Evolutionary conservation across 305 asterid genomes (phyloP).

Genomic region (Solanum aculeatissimum): DNA sequence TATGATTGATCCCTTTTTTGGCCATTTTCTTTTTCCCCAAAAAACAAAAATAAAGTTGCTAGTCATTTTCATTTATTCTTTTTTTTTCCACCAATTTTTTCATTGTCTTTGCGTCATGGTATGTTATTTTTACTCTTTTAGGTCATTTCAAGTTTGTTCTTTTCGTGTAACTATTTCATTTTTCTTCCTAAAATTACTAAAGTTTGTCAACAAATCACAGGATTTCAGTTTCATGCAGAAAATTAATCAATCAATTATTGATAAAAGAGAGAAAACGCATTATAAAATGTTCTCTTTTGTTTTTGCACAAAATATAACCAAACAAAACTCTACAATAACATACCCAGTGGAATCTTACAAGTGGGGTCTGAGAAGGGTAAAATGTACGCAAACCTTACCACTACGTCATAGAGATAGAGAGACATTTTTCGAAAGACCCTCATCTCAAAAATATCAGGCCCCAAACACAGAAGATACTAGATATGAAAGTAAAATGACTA

Average conservation of each 20-base stretch:
- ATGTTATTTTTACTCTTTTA: not conserved
- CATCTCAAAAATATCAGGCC: too few relatives aligned
- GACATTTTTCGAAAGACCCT: too few relatives aligned
- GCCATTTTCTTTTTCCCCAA: not conserved
- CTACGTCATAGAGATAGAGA: too few relatives aligned
- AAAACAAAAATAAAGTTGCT: not conserved
- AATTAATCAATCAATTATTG: not conserved
- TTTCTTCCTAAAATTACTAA: not conserved
- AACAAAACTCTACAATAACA: too few relatives aligned
- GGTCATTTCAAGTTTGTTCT: not conserved
- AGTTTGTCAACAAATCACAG: not conserved
- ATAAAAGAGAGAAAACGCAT: not conserved
- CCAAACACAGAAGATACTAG: too few relatives aligned
- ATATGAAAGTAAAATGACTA: too few relatives aligned
- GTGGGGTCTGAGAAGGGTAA: too few relatives aligned
- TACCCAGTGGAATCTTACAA: too few relatives aligned
- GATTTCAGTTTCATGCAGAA: not conserved
- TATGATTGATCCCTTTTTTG: not conserved
- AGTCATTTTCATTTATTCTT: not conserved
- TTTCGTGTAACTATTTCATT: not conserved
- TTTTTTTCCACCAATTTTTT: not conserved
- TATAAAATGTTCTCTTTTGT: too few relatives aligned
- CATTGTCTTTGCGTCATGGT: not conserved
- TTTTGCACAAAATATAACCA: too few relatives aligned
- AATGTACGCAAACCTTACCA: too few relatives aligned